phyloP scores from a whole-genome alignment of 805 yeast species.

The Lachancea sp. region DNA sequence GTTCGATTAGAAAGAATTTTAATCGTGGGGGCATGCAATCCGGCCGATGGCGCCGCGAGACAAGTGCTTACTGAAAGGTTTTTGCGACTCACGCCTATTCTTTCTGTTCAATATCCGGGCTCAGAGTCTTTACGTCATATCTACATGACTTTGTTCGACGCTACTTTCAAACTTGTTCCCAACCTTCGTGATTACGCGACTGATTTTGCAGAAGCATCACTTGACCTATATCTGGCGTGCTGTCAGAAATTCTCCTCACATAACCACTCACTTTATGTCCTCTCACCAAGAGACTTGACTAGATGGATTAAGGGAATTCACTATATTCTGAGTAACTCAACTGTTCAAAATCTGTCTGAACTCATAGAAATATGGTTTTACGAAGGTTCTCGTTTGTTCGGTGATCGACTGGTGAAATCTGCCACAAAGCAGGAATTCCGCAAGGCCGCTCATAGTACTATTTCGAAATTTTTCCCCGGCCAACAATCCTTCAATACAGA shows the following conservation, averaged over 20 bases:
- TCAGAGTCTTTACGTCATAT: conserved; percentile 55
- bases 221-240: conserved; percentile 49
- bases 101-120: conserved; percentile 79
- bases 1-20: conserved; percentile 57
- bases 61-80: conserved; percentile 51
- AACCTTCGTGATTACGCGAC: conserved; percentile 47
- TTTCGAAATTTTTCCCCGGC: conserved; percentile 41
- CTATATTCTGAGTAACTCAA: conserved; percentile 39
- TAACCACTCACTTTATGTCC: conserved; percentile 55
- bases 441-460: conserved; percentile 31
- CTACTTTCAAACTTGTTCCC: conserved; percentile 57
- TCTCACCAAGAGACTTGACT: conserved; percentile 87
- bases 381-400: conserved; percentile 72
- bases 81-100: conserved; percentile 54
- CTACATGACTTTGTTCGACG: conserved; percentile 50
- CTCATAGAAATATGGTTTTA: conserved; percentile 69
- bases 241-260: conserved; percentile 34
- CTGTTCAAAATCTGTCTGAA: conserved; percentile 34
- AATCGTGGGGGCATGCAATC: conserved; percentile 94
- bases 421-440: conserved; percentile 48
- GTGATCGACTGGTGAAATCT: conserved; percentile 54
- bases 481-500: conserved; percentile 33
- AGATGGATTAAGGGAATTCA: conserved; percentile 79
- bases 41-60: conserved; percentile 78
- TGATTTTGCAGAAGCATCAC: conserved; percentile 57